A percentile compares a stretch with the other conserved stretches of the same genome.
Conservation (phyloP, 352 stramenopile species). For the Pythium aphanidermatum region DNA sequence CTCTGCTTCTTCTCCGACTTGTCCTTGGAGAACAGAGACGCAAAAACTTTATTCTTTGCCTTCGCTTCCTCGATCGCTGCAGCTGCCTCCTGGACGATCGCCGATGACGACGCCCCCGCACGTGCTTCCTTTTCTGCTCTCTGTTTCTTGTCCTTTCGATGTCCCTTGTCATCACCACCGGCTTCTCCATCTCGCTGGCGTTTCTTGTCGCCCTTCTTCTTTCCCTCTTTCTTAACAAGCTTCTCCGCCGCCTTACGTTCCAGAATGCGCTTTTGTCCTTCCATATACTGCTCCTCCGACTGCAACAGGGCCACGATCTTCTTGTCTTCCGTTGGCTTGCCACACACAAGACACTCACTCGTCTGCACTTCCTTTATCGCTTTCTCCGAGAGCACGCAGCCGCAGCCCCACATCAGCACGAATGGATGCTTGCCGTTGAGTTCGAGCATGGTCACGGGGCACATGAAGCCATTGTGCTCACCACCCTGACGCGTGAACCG, state of each 20-base stretch:
- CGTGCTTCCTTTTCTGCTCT: slow-evolving; percentile 13
- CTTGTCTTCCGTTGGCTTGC: slow-evolving; percentile 38
- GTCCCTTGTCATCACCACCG: slow-evolving; percentile 1
- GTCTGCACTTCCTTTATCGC: slow-evolving; percentile 79
- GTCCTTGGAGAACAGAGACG: slow-evolving; percentile 67
- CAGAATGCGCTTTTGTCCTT: slow-evolving; percentile 36
- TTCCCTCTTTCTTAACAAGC: slow-evolving; percentile 33
- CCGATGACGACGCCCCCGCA: background rate
- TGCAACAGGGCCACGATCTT: slow-evolving; percentile 58
- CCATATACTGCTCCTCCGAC: slow-evolving; percentile 50
- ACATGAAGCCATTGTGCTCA: slow-evolving; percentile 26
- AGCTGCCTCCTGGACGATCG: slow-evolving; percentile 47
- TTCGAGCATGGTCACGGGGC: slow-evolving; percentile 82
- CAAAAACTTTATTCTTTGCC: slow-evolving; percentile 70
- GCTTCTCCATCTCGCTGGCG: background rate
- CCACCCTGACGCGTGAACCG: slow-evolving; percentile 24
- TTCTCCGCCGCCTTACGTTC: slow-evolving; percentile 45
- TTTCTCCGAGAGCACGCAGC: slow-evolving; percentile 86
- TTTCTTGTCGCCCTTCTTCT: slow-evolving; percentile 39
- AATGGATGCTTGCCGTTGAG: slow-evolving; percentile 88
- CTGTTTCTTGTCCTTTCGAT: slow-evolving; percentile 10
- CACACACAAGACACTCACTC: slow-evolving; percentile 63
- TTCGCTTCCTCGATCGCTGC: slow-evolving; percentile 66
- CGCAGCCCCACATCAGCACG: slow-evolving; percentile 69
- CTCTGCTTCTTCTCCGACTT: slow-evolving; percentile 57